phyloP scores from a whole-genome alignment of 1,284 basidiomycete species.

The Cutaneotrichosporon daszewskae region DNA sequence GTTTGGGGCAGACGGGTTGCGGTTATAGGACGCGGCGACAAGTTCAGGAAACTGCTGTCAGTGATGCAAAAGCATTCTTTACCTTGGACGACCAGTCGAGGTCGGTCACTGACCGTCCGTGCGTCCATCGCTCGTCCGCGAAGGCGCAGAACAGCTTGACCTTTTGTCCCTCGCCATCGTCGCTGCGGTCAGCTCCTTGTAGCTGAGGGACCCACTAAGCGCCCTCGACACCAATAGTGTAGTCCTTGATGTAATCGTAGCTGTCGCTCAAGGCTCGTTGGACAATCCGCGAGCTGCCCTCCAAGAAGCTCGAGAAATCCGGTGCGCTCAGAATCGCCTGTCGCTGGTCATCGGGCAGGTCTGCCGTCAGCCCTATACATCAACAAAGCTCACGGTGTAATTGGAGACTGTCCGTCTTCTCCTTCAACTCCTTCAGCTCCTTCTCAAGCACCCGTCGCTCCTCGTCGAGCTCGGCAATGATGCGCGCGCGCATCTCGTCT shows the following conservation, averaged over 20 bases:
- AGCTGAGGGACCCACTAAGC: slow-evolving; percentile 64
- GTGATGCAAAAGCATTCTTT: slow-evolving; percentile 13
- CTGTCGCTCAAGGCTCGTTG: slow-evolving; percentile 92
- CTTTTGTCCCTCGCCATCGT: slow-evolving; percentile 79
- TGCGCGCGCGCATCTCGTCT: slow-evolving; percentile 65
- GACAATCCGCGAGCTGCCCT: slow-evolving; percentile 89
- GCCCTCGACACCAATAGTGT: slow-evolving; percentile 73
- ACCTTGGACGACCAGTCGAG: slow-evolving; percentile 97
- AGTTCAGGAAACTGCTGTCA: slow-evolving; percentile 80
- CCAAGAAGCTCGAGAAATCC: slow-evolving; percentile 88
- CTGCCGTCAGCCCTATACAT: slow-evolving; percentile 47
- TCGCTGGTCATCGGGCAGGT: slow-evolving; percentile 77
- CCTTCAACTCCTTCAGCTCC: slow-evolving; percentile 73
- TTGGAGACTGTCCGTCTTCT: slow-evolving; percentile 64
- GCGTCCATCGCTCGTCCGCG: slow-evolving; percentile 77
- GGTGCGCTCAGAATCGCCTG: slow-evolving; percentile 72
- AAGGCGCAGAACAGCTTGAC: slow-evolving; percentile 85
- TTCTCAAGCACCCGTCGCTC: slow-evolving; percentile 64
- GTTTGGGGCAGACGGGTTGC: slow-evolving; percentile 81
- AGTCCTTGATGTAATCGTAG: slow-evolving; percentile 96
- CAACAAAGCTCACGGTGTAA: slow-evolving; percentile 24
- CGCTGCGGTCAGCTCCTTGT: no score
- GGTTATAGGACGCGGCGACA: slow-evolving; percentile 91
- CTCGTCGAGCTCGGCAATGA: slow-evolving; percentile 53
- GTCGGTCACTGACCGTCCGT: slow-evolving; percentile 88